Conservation (phyloP, 2,329 filamentous ascomycete species). For the Phoma sp. region DNA sequence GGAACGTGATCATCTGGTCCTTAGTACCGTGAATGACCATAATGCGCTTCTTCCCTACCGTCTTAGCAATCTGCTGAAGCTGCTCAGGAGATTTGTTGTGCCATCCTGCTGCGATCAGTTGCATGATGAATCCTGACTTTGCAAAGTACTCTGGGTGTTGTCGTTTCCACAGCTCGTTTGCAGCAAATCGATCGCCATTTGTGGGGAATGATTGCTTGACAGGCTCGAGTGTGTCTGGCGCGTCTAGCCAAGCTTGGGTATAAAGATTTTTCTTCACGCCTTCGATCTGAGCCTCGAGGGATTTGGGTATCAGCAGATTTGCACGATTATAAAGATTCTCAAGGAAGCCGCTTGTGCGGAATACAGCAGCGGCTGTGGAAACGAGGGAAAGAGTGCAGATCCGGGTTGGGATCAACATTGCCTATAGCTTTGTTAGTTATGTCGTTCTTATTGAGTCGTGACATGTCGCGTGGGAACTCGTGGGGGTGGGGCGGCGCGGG, state of each 20-base stretch:
- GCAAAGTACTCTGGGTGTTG: conserved; percentile 66
- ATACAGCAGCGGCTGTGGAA: conserved; percentile 56
- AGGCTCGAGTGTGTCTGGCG: conserved; percentile 61
- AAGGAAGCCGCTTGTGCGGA: conserved; percentile 59
- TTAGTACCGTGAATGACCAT: conserved; percentile 75
- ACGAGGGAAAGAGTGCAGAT: conserved; percentile 58
- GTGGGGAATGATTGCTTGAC: conserved; percentile 64
- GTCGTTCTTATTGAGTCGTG: not conserved
- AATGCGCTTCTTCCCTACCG: conserved; percentile 75
- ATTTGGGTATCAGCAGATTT: conserved; percentile 70
- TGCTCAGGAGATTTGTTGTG: conserved; percentile 76
- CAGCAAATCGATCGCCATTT: conserved; percentile 83
- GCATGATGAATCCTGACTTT: conserved; percentile 72
- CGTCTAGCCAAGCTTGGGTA: conserved; percentile 64
- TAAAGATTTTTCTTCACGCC: conserved; percentile 73
- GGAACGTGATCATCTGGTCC: conserved; percentile 79
- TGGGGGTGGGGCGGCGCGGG: conserved; percentile 33
- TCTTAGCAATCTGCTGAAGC: conserved; percentile 68
- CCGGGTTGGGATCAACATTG: conserved; percentile 53
- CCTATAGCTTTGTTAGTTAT: conserved; percentile 30
- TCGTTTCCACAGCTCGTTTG: conserved; percentile 77
- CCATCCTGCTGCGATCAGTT: conserved; percentile 79
- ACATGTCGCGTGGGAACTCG: not conserved
- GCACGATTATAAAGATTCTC: conserved; percentile 67
- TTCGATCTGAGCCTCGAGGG: conserved; percentile 68